These are phyloP conservation scores for Alternaria brassicicola DNA, from an alignment of 2,329 filamentous ascomycete species.

Conservation along the genomic window DNA sequence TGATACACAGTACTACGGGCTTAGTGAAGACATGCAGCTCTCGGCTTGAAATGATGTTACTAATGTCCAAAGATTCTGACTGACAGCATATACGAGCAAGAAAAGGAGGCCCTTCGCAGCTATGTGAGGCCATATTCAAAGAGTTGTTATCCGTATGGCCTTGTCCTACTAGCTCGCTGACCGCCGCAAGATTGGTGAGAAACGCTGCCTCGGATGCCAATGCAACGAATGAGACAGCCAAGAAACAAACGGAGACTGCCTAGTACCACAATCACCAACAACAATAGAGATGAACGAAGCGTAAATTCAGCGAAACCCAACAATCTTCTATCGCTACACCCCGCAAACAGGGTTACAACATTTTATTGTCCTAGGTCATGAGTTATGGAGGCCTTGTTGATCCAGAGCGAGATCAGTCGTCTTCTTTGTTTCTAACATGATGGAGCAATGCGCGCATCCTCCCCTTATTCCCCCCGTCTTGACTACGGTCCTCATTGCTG, in stretches of 20 bases:
- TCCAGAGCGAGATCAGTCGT: not conserved
- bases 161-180: not conserved
- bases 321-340: too few species aligned
- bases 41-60: not conserved
- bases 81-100: not conserved
- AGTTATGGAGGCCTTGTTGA: not conserved
- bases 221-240: not conserved
- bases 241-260: not conserved
- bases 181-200: not conserved
- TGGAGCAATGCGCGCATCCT: not conserved
- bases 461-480: not conserved
- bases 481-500: not conserved
- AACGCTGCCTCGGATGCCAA: not conserved
- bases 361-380: not conserved
- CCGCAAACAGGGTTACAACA: not conserved
- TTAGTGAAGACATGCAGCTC: not conserved
- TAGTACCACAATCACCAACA: not conserved
- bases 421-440: not conserved
- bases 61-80: not conserved
- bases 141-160: not conserved
- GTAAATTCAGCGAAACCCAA: not conserved
- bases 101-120: not conserved
- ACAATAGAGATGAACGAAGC: not conserved
- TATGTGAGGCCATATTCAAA: not conserved
- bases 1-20: not conserved